Conservation (phyloP, 2,329 filamentous ascomycete genomes). For the Amphichorda felina region DNA sequence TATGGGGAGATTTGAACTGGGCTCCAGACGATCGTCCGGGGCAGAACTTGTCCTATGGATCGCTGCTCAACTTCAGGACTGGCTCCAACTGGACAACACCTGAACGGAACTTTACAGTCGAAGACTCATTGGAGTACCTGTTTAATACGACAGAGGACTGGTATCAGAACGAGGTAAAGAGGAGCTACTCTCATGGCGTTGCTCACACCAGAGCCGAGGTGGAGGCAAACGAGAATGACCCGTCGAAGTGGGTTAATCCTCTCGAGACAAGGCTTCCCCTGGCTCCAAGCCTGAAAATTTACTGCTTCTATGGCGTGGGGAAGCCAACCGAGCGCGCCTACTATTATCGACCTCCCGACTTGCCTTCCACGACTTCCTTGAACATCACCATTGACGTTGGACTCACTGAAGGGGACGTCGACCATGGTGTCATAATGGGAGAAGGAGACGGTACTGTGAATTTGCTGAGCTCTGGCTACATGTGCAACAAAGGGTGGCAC, state of each 20-base stretch:
- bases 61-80: slow-evolving; percentile 71
- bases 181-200: slow-evolving; percentile 78
- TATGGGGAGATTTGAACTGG: slow-evolving; percentile 86
- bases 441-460: slow-evolving; percentile 96
- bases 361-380: slow-evolving; percentile 50
- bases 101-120: slow-evolving; percentile 68
- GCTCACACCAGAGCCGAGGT: slow-evolving; percentile 72
- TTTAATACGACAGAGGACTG: slow-evolving; percentile 70
- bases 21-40: slow-evolving; percentile 77
- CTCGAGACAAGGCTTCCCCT: slow-evolving; percentile 78
- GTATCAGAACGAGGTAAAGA: slow-evolving; percentile 64
- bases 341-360: slow-evolving; percentile 66
- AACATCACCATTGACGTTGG: slow-evolving; percentile 65
- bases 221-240: slow-evolving; percentile 66
- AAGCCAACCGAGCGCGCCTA: slow-evolving; percentile 90
- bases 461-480: slow-evolving; percentile 83
- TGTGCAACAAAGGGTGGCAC: slow-evolving; percentile 93
- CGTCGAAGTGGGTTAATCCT: slow-evolving; percentile 86
- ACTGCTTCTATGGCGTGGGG: slow-evolving; percentile 92
- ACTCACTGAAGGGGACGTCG: slow-evolving; percentile 46
- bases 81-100: slow-evolving; percentile 51
- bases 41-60: slow-evolving; percentile 65
- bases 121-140: slow-evolving; percentile 66
- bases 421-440: slow-evolving; percentile 89
- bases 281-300: slow-evolving; percentile 84